Conservation (phyloP, 116 monocot species). For the Phalaenopsis hybrid region DNA sequence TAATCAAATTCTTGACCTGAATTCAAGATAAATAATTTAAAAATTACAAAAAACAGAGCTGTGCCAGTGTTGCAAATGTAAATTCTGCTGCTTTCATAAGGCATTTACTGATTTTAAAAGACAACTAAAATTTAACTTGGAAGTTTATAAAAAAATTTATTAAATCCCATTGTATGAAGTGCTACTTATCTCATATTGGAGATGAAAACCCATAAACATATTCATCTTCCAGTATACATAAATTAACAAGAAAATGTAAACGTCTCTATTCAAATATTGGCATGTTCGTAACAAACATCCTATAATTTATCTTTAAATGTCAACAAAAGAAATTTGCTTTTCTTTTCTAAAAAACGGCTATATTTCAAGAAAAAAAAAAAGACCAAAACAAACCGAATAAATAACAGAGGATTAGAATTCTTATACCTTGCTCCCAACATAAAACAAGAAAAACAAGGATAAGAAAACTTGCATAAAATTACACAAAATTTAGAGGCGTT, state of each 20-base stretch:
- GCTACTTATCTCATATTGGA: neutral
- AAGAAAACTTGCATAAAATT: constrained; percentile 3
- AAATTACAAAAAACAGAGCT: neutral
- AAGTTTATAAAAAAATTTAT: neutral
- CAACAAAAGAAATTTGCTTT: neutral
- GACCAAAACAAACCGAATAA: neutral
- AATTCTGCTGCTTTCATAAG: neutral
- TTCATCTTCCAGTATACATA: neutral
- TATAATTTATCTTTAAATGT: neutral
- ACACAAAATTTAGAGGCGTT: neutral
- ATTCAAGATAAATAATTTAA: constrained; percentile 13
- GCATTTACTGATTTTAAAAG: neutral
- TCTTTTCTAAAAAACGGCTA: neutral
- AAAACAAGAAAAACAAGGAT: neutral
- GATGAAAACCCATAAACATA: neutral
- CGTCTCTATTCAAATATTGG: neutral
- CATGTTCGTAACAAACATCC: neutral
- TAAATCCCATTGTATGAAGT: neutral
- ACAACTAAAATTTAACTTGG: neutral
- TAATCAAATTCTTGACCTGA: constrained; percentile 93
- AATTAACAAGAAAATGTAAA: neutral
- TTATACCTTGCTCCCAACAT: neutral
- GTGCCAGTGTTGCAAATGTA: neutral
- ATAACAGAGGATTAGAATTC: neutral
- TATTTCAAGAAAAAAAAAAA: neutral